Evolutionary conservation across 2,329 filamentous ascomycete species (phyloP), one percentile per base, ranked within the genome.

Genomic region (Colletotrichum sp.): DNA sequence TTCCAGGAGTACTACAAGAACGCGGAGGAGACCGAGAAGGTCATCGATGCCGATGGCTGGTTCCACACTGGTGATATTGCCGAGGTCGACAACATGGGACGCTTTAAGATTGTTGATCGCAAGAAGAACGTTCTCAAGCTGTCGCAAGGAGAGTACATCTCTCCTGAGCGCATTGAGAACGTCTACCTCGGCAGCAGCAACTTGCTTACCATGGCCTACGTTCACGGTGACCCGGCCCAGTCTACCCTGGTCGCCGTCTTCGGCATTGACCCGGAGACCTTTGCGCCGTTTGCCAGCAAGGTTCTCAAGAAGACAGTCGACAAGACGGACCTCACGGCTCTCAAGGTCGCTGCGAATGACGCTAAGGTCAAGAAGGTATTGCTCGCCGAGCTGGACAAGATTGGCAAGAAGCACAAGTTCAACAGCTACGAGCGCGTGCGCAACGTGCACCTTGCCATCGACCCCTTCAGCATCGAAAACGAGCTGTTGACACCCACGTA

Each of bases 41-140:
- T 93, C 0, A 88, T 98, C 61, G 95, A 96, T 10, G 88, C 93
- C 36, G 96, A 98, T 78, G 97, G 97, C 77, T 99, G 97, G 97
- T 98, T 99, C 91, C 94, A 94, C 83, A 98, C 96, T 1, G 97
- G 97, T 71, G 97, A 99, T 81, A 96, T 99, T 78, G 95, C 93
- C 81, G 91, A 93, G 78, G 89, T 99, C 28, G 97, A 99, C 84
- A 92, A 93, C 79, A 85, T 94, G 82, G 97, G 97, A 77, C 95
- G 96, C 76, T 94, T 98, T 88, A 93, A 92, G 85, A 98, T 99
- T 85, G 94, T 99, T 80, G 97, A 99, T 85, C 96, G 97, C 80
- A 94, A 96, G 87, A 99, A 99, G 94, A 98, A 98, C 86, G 95
- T 99, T n/a, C 92, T 99, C 83, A 99, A 99, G 90, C 92, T 99